Evolutionary conservation across 225 moss, liverwort and hornwort genomes (phyloP), one percentile per base, ranked within the genome.

Genomic region (Sphagnum tenellum): DNA sequence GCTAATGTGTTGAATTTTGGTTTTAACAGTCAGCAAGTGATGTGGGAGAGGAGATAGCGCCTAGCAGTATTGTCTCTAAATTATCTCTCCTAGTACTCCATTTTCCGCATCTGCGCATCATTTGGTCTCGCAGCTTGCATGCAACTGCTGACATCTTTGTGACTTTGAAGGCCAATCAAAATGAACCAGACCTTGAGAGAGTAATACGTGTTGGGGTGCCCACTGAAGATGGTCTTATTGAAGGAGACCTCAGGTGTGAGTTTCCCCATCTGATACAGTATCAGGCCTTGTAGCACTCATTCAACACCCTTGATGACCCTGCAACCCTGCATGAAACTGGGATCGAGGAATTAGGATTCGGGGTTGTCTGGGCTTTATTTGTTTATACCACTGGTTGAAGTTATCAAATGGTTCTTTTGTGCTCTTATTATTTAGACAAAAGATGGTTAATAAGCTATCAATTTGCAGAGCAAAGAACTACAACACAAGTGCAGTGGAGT

Each of bases 41-140:
- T 55, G 72, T 98, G 48, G 89, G 90, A 54, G 96, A 98, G 52
- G 96, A 98, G 49, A 89, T 98, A 54, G 61, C 75, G 73, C 90
- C 88, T 65, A 71, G 82, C n/a, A 98, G 87, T 63, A 87, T 98
- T 49, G 85, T 98, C 45, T 98, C 96, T 44, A 98, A 98, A 69
- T 61, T 98, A 71, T 92, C 96, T 64, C 83, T 98, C 29, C 72
- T 98, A 62, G 87, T 90, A 60, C 92, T 98, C 59, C 96, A 98
- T 73, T 98, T 98, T 68, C 93, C 92, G 10, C 83, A 92, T 47
- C 77, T 98, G 53, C 96, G 96, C n/a, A 85, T 98, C 46, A 87
- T 98, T 45, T 98, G 96, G 96, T 98, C 96, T 11, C 90, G 96
- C 61, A 98, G 93, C 68, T 79, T 98, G n/a, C 90, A 93, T 78